Percentiles rank a stretch among this genome's conserved stretches.
phyloP scores from a whole-genome alignment of 108 stramenopile genomes.

The Nitzschia sp. region DNA sequence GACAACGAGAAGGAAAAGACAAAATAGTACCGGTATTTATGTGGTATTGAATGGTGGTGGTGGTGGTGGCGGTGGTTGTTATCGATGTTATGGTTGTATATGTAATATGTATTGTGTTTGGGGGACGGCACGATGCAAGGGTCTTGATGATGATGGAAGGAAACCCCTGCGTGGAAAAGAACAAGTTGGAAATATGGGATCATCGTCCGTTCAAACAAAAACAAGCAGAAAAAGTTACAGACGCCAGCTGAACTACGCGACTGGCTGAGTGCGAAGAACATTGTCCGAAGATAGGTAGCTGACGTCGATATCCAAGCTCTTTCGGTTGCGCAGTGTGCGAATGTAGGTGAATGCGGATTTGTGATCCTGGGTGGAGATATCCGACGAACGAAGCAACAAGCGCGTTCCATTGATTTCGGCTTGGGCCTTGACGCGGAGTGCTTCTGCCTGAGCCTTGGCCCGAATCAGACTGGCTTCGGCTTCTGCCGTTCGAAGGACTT shows the following conservation, averaged over 20 bases:
- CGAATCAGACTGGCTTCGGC: conserved; percentile 45
- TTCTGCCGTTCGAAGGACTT: conserved; percentile 32
- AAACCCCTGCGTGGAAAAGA: no score
- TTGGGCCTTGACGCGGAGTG: conserved; percentile 24
- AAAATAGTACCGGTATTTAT: no score
- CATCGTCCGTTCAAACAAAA: no score
- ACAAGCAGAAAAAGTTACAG: no score
- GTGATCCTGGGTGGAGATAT: conserved; percentile 42
- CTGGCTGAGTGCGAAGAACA: conserved; percentile 29
- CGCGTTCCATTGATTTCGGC: conserved; percentile 44
- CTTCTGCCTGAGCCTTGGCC: conserved; percentile 31
- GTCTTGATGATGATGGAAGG: no score
- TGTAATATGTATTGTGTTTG: no score
- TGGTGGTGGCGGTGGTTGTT: no score
- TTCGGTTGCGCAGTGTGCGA: conserved; percentile 35
- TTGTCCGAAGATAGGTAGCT: conserved; percentile 32
- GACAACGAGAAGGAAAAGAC: no score
- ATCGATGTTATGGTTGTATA: no score
- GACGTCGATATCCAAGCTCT: conserved; percentile 25
- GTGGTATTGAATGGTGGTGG: no score
- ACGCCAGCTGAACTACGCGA: conserved; percentile 3
- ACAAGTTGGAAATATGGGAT: no score
- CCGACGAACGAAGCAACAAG: conserved; percentile 22
- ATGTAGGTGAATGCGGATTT: conserved; percentile 48
- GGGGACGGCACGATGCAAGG: no score